A percentile compares a stretch with the other conserved stretches of the same genome.
These are phyloP conservation scores for Nitzschia inconspicua DNA, from an alignment of 108 stramenopile genomes.

Conservation along the genomic window DNA sequence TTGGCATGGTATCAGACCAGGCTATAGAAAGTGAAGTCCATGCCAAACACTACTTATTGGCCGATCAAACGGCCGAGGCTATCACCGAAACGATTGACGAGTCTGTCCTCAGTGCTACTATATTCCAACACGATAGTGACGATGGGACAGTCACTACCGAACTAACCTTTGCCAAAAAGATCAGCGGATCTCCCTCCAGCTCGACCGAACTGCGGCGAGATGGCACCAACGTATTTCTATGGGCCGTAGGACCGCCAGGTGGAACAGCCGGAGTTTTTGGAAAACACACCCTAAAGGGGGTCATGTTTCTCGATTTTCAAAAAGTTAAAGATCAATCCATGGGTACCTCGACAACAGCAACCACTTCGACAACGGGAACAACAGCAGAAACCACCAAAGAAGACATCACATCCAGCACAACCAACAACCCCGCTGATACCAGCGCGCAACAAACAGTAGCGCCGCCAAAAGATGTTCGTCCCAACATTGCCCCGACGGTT, in stretches of 20 bases:
- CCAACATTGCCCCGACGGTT: slow-evolving; percentile 14
- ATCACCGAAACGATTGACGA: slow-evolving; percentile 1
- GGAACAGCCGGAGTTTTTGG: slow-evolving; percentile 1
- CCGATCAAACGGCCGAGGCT: slow-evolving; percentile 2
- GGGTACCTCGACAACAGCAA: neutral
- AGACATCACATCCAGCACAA: too few species aligned
- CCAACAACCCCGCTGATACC: neutral
- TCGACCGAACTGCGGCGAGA: slow-evolving; percentile 9
- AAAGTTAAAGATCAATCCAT: neutral
- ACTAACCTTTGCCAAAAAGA: slow-evolving; percentile 19
- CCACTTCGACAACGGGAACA: too few species aligned
- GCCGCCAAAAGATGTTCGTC: neutral
- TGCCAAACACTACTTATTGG: slow-evolving; percentile 19
- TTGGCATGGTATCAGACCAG: slow-evolving; percentile 22
- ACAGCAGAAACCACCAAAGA: too few species aligned
- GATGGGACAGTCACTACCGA: slow-evolving; percentile 13
- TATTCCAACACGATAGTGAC: slow-evolving; percentile 18
- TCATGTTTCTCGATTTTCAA: slow-evolving; percentile 19
- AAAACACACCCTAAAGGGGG: slow-evolving; percentile 12
- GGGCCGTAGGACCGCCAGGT: slow-evolving; percentile 18
- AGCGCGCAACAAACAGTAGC: neutral
- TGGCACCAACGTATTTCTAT: slow-evolving; percentile 23
- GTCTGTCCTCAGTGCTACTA: slow-evolving; percentile 6
- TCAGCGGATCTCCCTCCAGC: neutral
- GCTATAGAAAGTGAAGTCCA: neutral